Percentiles rank a stretch among this genome's conserved stretches.
phyloP scores from a whole-genome alignment of 768 basidiomycete genomes.

The Boletus vinaceobasis region DNA sequence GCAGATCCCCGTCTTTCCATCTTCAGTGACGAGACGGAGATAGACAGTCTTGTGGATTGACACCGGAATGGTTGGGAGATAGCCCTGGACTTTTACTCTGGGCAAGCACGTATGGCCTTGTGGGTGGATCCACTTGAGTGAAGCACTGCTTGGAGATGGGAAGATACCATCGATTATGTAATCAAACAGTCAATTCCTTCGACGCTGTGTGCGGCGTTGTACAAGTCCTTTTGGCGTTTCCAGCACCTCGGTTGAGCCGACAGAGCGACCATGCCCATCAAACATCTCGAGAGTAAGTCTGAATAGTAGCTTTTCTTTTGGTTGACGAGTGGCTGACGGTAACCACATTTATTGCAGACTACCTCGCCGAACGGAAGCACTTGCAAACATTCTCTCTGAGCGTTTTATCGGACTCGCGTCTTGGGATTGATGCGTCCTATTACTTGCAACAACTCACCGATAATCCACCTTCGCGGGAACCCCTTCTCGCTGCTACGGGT shows the following conservation, averaged over 20 bases:
- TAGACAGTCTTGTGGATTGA: not conserved
- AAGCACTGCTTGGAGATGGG: conserved; percentile 4
- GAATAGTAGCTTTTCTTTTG: not conserved
- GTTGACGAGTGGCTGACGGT: not conserved
- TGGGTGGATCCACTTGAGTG: not conserved
- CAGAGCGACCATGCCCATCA: conserved; percentile 63
- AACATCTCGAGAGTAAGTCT: conserved; percentile 73
- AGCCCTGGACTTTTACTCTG: not conserved
- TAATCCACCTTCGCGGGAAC: conserved; percentile 75
- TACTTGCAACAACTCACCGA: conserved; percentile 82
- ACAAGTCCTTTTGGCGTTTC: conserved; percentile 8
- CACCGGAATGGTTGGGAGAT: not conserved
- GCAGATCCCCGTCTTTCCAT: not conserved
- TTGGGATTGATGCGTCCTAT: conserved; percentile 94
- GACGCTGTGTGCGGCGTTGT: conserved; percentile 22
- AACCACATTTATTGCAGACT: conserved; percentile 45
- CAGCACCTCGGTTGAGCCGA: conserved; percentile 5
- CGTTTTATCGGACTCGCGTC: conserved; percentile 83
- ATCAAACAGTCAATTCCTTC: conserved; percentile 16
- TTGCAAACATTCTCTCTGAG: conserved; percentile 77
- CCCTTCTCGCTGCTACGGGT: conserved; percentile 90
- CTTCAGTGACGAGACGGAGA: not conserved
- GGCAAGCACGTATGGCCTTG: not conserved
- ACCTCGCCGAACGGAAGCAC: conserved; percentile 86
- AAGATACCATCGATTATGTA: conserved; percentile 25